Conservation (phyloP, 257 asterid species). For the Perilla frutescens region DNA sequence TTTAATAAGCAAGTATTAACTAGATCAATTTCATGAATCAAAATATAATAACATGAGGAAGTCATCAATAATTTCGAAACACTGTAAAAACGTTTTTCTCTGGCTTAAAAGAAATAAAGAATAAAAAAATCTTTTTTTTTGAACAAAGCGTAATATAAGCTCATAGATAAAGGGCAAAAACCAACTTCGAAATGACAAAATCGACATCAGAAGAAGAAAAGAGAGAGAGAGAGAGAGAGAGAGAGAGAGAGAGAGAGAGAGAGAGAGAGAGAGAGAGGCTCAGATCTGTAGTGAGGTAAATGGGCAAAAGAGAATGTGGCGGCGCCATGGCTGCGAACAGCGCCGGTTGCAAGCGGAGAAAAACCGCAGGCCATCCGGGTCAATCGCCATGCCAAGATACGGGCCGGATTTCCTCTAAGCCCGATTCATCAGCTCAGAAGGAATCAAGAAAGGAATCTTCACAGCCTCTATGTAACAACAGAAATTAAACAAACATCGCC, state of each 20-base stretch:
- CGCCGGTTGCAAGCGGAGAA: slow-evolving; percentile 25
- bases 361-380: slow-evolving; percentile 27
- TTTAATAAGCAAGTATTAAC: no score
- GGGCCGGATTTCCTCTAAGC: slow-evolving; percentile 24
- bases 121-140: no score
- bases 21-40: no score
- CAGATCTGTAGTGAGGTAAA: slow-evolving; percentile 23
- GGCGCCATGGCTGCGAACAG: slow-evolving; percentile 37
- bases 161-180: no score
- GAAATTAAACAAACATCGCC: no score
- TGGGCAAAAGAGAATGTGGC: neutral
- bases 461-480: slow-evolving; percentile 25
- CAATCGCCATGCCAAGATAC: slow-evolving; percentile 40
- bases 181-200: no score
- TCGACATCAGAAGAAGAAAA: neutral
- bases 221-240: neutral
- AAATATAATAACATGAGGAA: no score
- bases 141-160: no score
- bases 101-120: no score
- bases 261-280: slow-evolving; percentile 27
- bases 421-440: neutral
- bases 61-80: no score
- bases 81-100: no score
- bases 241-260: neutral
- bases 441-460: slow-evolving; percentile 21